phyloP scores from a whole-genome alignment of 31 red algal genomes.

The Odonthalia washingtoniensis region DNA sequence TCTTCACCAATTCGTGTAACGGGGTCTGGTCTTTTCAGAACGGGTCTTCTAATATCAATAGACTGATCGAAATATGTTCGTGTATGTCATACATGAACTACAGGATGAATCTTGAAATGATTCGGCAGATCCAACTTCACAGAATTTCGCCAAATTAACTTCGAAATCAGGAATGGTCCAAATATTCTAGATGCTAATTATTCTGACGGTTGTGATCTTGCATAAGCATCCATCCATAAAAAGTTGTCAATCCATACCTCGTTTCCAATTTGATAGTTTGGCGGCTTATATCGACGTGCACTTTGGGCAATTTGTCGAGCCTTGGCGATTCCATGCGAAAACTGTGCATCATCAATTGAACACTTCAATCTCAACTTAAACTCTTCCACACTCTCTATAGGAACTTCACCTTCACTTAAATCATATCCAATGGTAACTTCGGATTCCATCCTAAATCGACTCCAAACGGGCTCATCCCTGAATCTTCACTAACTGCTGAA shows the following conservation, averaged over 20 bases:
- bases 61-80: not conserved
- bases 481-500: too few species aligned
- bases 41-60: not conserved
- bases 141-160: slow-evolving; percentile 35
- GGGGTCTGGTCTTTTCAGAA: not conserved
- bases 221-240: slow-evolving; percentile 20
- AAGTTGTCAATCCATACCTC: not conserved
- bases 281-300: not conserved
- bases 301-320: not conserved
- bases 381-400: not conserved
- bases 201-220: not conserved
- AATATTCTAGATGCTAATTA: not conserved
- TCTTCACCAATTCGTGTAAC: not conserved
- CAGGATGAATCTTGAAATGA: not conserved
- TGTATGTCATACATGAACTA: slow-evolving; percentile 17
- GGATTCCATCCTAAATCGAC: slow-evolving; percentile 40
- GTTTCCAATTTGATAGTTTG: not conserved
- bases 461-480: slow-evolving; percentile 23
- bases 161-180: not conserved
- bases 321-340: not conserved
- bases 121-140: slow-evolving; percentile 16
- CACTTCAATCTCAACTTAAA: too few species aligned
- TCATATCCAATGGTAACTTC: not conserved
- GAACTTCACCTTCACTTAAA: not conserved
- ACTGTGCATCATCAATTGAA: not conserved